Evolutionary conservation across 768 basidiomycete genomes (phyloP), one percentile per base, ranked within the genome.

Genomic region (Coprinopsis strossmayeri): DNA sequence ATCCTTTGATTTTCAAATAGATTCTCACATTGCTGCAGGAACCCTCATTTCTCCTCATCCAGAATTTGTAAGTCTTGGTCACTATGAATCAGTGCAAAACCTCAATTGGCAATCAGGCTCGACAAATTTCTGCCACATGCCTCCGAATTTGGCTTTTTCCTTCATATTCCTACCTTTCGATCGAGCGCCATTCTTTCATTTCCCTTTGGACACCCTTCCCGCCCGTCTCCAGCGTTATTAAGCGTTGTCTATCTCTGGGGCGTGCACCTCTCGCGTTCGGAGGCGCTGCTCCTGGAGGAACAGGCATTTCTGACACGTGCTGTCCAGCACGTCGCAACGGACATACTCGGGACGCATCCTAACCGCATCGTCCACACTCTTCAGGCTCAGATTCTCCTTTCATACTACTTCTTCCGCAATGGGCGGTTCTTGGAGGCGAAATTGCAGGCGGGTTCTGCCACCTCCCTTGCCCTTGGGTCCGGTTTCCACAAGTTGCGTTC

Each of bases 71-170:
- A 59, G 66, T 62, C 30, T 34, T 48, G 37, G 35, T 20, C 24
- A 30, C 2, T 21, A 47, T 30, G 13, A 43, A 11, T 26, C 25
- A 11, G 5, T 32, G 10, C 20, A 25, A 21, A 30, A 49, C 49
- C 43, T 49, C 38, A 55, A 30, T 20, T 46, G 34, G 17, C 34
- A 37, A 45, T 28, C 53, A 87, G 84, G 30, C 60, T 84, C 2
- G 76, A 81, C 56, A 67, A 67, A 23, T 81, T 91, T 57, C 60
- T 81, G 10, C 76, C 74, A 13, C 72, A 85, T 55, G 71, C 76
- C 0, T 60, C 68, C 28, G 73, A 80, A 55, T 72, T 86, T 49
- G 83, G 83, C 3, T 80, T 88, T 57, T 89, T 87, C 62, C 75
- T 90, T 48, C 64, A 71, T 48, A 55, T 63, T 5, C 49, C 70